A percentile compares a stretch with the other conserved stretches of the same genome.
Conservation (phyloP, 495 filamentous ascomycete species). For the Poronia punctata region DNA sequence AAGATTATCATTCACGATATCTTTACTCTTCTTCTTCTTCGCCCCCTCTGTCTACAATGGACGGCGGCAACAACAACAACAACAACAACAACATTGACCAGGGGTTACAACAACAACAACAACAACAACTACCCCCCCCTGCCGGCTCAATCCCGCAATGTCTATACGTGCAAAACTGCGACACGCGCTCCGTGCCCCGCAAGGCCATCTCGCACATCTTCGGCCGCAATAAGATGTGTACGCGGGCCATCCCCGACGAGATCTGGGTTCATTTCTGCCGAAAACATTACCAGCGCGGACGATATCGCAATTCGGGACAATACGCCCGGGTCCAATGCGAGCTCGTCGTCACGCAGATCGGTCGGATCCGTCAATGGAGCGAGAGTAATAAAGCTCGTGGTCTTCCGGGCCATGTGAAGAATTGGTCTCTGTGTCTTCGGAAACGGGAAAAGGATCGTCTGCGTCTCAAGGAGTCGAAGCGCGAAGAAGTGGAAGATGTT, state of each 20-base stretch:
- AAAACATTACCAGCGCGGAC: slow-evolving; percentile 75
- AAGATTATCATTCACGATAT: too few relatives aligned
- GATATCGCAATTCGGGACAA: slow-evolving; percentile 55
- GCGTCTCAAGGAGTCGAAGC: slow-evolving; percentile 22
- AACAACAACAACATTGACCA: too few relatives aligned
- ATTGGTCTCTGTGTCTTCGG: slow-evolving; percentile 42
- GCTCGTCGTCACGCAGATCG: slow-evolving; percentile 51
- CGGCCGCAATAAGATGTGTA: slow-evolving; percentile 78
- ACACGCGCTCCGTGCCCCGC: slow-evolving; percentile 47
- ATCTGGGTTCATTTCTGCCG: slow-evolving; percentile 71
- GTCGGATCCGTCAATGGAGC: slow-evolving; percentile 54
- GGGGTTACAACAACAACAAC: too few relatives aligned
- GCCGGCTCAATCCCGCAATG: too few relatives aligned
- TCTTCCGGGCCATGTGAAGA: slow-evolving; percentile 36
- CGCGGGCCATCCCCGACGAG: slow-evolving; percentile 54
- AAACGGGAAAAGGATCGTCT: slow-evolving; percentile 47
- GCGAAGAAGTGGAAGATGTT: slow-evolving; percentile 25
- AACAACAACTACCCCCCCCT: too few relatives aligned
- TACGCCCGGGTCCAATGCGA: slow-evolving; percentile 55
- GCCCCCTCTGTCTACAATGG: too few relatives aligned
- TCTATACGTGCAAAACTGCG: slow-evolving; percentile 36
- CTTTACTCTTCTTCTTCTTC: too few relatives aligned
- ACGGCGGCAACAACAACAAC: too few relatives aligned
- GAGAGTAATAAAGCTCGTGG: slow-evolving; percentile 28
- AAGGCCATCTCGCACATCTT: slow-evolving; percentile 83